phyloP scores from a whole-genome alignment of 164 flowering plant genomes.

The Sextonia rubra region DNA sequence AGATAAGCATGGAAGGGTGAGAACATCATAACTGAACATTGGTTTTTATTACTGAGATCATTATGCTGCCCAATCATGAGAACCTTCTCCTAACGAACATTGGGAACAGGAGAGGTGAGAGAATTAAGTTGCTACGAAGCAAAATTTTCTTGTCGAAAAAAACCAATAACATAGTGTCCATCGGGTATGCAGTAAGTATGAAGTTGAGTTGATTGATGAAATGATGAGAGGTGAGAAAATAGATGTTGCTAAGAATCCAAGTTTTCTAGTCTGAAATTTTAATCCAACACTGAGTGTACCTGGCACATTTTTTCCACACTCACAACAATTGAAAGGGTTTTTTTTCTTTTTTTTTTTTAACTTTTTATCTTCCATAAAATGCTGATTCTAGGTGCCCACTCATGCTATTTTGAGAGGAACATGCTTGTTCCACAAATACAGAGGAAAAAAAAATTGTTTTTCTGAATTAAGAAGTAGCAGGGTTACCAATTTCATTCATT shows the following conservation, averaged over 20 bases:
- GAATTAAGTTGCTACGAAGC: no score
- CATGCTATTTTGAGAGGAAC: neutral
- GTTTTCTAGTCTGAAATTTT: neutral
- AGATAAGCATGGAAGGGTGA: neutral
- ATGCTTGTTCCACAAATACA: neutral
- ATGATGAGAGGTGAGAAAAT: neutral
- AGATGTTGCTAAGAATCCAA: neutral
- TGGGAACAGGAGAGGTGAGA: no score
- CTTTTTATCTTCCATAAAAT: no score
- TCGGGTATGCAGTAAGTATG: no score
- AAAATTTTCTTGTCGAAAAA: no score
- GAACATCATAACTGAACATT: neutral
- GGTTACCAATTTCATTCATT: neutral
- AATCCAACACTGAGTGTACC: neutral
- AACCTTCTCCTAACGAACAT: neutral
- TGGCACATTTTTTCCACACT: no score
- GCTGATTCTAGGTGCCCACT: neutral
- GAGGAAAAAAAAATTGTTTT: neutral
- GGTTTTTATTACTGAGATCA: neutral
- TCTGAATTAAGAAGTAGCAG: neutral
- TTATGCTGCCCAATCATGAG: neutral
- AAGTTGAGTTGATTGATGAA: no score
- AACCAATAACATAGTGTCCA: no score
- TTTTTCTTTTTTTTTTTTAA: no score
- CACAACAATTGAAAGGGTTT: no score